These are phyloP conservation scores for Ambrosiella beaveri DNA, from an alignment of 2,329 filamentous ascomycete genomes.

Conservation along the genomic window DNA sequence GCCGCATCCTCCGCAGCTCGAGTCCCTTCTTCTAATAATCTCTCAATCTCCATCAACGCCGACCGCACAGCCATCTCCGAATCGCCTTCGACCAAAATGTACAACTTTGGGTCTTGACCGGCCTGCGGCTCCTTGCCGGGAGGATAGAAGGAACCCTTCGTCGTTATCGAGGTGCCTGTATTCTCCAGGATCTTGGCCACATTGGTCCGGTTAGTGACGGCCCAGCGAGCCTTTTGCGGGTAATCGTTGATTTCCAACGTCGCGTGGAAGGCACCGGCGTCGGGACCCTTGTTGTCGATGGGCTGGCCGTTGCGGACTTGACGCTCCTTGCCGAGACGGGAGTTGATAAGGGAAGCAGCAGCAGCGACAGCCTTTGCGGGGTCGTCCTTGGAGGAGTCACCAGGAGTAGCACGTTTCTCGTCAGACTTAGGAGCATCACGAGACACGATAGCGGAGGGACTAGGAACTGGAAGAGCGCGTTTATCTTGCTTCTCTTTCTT, in stretches of 20 bases:
- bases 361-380: conserved; percentile 74
- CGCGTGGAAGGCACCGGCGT: conserved; percentile 90
- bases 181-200: conserved; percentile 94
- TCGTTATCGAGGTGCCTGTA: conserved; percentile 90
- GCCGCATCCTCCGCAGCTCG: conserved; percentile 80
- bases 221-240: conserved; percentile 95
- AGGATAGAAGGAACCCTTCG: conserved; percentile 82
- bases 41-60: conserved; percentile 78
- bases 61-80: conserved; percentile 83
- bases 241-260: conserved; percentile 99
- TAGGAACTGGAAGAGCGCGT: conserved; percentile 48
- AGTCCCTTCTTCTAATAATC: conserved; percentile 76
- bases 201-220: conserved; percentile 94
- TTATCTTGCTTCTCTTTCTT: conserved; percentile 58
- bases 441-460: conserved; percentile 42
- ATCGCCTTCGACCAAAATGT: conserved; percentile 93
- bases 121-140: conserved; percentile 62
- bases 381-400: conserved; percentile 26
- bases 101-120: conserved; percentile 76
- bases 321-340: conserved; percentile 73
- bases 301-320: conserved; percentile 82
- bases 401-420: conserved; percentile 8
- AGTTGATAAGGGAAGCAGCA: conserved; percentile 83
- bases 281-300: conserved; percentile 95
- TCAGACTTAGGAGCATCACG: conserved; percentile 33